These are phyloP conservation scores for Lomentospora prolificans DNA, from an alignment of 2,329 filamentous ascomycete species.

Conservation along the genomic window DNA sequence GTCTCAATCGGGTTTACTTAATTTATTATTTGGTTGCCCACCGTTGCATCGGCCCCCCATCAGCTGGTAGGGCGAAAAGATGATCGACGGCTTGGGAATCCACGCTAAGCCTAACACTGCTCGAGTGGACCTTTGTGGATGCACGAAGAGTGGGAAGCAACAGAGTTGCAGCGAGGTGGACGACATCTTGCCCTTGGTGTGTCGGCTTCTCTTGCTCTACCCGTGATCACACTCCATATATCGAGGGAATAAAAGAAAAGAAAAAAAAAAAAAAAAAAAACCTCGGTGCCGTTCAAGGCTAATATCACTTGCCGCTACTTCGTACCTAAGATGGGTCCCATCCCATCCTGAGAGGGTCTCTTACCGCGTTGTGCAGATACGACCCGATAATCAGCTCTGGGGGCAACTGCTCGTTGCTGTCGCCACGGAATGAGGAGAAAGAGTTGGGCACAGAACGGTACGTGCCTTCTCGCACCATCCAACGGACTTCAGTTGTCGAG, in stretches of 20 bases:
- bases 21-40: background rate
- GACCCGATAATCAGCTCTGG: background rate
- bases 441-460: too few relatives aligned
- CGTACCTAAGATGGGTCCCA: background rate
- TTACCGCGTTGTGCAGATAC: background rate
- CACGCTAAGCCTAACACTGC: background rate
- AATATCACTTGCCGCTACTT: too few relatives aligned
- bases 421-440: too few relatives aligned
- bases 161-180: background rate
- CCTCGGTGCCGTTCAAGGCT: too few relatives aligned
- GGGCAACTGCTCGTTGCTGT: background rate
- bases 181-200: background rate
- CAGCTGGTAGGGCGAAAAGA: conserved; percentile 7
- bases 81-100: conserved; percentile 1
- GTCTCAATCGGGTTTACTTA: conserved; percentile 3
- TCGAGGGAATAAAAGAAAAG: background rate
- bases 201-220: too few relatives aligned
- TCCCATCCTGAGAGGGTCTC: background rate
- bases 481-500: background rate
- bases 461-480: too few relatives aligned
- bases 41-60: background rate
- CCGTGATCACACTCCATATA: too few relatives aligned
- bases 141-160: background rate
- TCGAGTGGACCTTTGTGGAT: background rate
- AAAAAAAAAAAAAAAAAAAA: background rate